Evolutionary conservation across 192 early-diverging fungal species (phyloP), one percentile per base, ranked within the genome.

Genomic region (Allomyces macrogynus): DNA sequence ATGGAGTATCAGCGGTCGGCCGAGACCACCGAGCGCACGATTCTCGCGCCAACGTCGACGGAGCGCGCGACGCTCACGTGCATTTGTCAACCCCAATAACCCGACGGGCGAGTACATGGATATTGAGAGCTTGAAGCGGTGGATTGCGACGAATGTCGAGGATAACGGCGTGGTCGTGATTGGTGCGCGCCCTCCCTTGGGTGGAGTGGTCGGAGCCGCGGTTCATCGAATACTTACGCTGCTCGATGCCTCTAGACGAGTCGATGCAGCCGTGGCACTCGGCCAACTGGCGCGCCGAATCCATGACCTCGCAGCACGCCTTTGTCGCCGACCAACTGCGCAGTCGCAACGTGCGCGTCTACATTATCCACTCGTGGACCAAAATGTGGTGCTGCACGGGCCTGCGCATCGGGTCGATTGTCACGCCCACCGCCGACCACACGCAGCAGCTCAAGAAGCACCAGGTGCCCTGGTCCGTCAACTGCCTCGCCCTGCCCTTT

Each of bases 191-290:
- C 32, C 8, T 40, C 32, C 32, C 32, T 3, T 8, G 32, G 32
- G 32, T 0, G 7, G 32, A 40, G 32, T 7, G 5, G 26, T 27
- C 3, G 0, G 32, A 0, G 32, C 32, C 32, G 32, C 32, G 32
- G 7, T 8, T 40, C 0, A 8, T 8, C 5, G 32, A 40, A 40
- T 7, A 7, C 32, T 40, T 2, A 40, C 32, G 5, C 32, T 40
- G 8, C 32, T 2, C 32, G 32, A 2, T 40, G 4, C 32, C 32
- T 7, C 3, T 7, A 83, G 85, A 92, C 71, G 90, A 92, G 74
- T 92, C 90, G 0, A 92, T 92, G 90, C 90, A 92, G 76, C 87
- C 87, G n/a, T 92, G 90, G 90, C 84, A 87, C 67, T 89, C 88
- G 61, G 68, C 79, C 40, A 69, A 84, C 61, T 92, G 88, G 78